Evolutionary conservation across 2,329 filamentous ascomycete genomes (phyloP).

Genomic region (Apiospora kogelbergensis): DNA sequence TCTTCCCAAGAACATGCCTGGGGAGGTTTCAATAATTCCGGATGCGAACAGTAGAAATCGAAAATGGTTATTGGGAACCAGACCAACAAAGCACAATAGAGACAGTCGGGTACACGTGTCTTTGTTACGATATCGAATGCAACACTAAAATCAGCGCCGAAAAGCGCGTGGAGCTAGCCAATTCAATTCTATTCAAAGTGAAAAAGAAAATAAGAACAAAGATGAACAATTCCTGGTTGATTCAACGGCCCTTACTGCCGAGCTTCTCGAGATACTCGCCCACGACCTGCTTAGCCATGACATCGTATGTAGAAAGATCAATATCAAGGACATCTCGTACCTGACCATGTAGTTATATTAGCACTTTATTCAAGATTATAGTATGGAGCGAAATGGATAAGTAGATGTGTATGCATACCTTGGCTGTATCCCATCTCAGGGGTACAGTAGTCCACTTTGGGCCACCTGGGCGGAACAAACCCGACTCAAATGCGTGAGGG

Average conservation of each 20-base stretch:
- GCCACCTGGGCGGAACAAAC: neutral
- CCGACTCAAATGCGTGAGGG: neutral
- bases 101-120: neutral
- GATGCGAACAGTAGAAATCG: neutral
- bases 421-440: slow-evolving; percentile 8
- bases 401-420: neutral
- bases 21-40: neutral
- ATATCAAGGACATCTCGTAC: slow-evolving; percentile 4
- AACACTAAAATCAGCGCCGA: neutral
- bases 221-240: neutral
- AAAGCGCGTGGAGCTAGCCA: neutral
- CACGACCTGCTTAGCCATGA: slow-evolving; percentile 2
- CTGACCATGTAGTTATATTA: neutral
- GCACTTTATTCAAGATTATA: neutral
- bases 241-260: neutral
- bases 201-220: neutral
- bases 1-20: neutral
- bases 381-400: neutral
- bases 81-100: neutral
- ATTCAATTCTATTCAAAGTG: neutral
- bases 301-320: slow-evolving; percentile 6
- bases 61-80: neutral
- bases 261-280: neutral
- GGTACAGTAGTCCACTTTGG: neutral
- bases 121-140: neutral